Percentiles rank a stretch among this genome's conserved stretches.
Evolutionary conservation across 768 basidiomycete genomes (phyloP).

Genomic region (Russula sp.): DNA sequence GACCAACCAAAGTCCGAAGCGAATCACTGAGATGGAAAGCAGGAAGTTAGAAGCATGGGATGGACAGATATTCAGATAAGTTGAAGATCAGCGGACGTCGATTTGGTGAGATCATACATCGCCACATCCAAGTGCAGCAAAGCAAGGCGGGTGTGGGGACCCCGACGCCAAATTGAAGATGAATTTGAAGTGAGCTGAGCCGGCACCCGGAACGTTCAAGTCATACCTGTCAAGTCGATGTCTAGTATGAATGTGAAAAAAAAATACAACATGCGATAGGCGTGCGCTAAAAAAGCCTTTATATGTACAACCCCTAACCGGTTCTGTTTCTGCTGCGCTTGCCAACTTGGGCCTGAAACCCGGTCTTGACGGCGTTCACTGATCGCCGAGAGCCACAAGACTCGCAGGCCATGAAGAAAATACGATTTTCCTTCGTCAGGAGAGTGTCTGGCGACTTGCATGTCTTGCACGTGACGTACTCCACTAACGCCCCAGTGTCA

Average conservation of each 20-base stretch:
- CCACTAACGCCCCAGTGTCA: conserved; percentile 49
- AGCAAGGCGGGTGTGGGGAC: conserved; percentile 7
- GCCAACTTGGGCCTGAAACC: conserved; percentile 95
- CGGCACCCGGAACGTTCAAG: conserved; percentile 9
- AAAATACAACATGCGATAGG: conserved; percentile 23
- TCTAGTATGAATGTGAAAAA: conserved; percentile 19
- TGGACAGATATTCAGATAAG: conserved; percentile 16
- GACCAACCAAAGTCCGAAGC: conserved; percentile 20
- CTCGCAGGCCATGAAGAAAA: conserved; percentile 96
- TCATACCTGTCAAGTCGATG: conserved; percentile 19
- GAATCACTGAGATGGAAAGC: conserved; percentile 21
- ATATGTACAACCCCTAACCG: conserved; percentile 34
- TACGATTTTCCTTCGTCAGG: conserved; percentile 94
- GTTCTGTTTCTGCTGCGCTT: conserved; percentile 81
- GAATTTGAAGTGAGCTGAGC: conserved; percentile 16
- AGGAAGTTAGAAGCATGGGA: conserved; percentile 17
- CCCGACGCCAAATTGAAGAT: conserved; percentile 9
- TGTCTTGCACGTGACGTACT: conserved; percentile 99
- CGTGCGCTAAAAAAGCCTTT: conserved; percentile 18
- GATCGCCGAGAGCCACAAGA: conserved; percentile 86
- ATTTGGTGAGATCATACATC: conserved; percentile 22
- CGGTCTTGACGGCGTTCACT: conserved; percentile 96
- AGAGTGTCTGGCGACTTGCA: conserved; percentile 99
- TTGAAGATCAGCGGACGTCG: conserved; percentile 22
- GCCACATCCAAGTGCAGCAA: conserved; percentile 16